Evolutionary conservation across 768 basidiomycete species (phyloP).

Genomic region (Leucocoprinus sp.): DNA sequence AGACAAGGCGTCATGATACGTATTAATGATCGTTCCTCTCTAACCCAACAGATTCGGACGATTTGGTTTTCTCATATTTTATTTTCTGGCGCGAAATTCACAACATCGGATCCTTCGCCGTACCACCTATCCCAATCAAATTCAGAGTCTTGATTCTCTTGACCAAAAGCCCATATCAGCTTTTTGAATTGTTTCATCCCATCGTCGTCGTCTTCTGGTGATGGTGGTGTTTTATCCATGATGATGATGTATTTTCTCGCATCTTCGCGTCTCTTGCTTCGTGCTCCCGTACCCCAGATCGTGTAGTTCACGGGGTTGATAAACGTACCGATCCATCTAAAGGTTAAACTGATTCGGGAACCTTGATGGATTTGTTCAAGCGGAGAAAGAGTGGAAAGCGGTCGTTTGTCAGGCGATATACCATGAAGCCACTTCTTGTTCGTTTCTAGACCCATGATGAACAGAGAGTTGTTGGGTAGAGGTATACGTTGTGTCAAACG

Average conservation of each 20-base stretch:
- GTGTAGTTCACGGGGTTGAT: constrained; percentile 36
- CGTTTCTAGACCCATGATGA: constrained; percentile 67
- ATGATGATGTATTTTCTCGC: constrained; percentile 29
- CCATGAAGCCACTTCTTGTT: constrained; percentile 72
- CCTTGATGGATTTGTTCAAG: constrained; percentile 50
- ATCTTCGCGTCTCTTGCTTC: constrained; percentile 45
- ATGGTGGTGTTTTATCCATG: constrained; percentile 1
- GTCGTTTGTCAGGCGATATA: constrained; percentile 71
- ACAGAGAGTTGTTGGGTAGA: constrained; percentile 77
- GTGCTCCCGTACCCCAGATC: constrained; percentile 74
- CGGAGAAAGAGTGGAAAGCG: constrained; percentile 38
- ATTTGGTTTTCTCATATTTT: background rate
- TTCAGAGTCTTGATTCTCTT: constrained; percentile 13
- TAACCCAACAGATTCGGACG: too few relatives aligned
- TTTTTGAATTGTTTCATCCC: constrained; percentile 5
- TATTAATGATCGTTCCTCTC: too few relatives aligned
- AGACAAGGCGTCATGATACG: too few relatives aligned
- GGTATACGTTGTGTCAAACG: constrained; percentile 54
- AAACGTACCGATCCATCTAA: constrained; percentile 74
- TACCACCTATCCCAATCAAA: constrained; percentile 17
- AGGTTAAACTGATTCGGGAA: constrained; percentile 72
- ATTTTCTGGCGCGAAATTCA: constrained; percentile 9
- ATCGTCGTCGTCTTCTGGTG: too few relatives aligned
- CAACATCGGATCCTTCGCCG: constrained; percentile 14
- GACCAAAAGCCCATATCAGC: constrained; percentile 13